Evolutionary conservation across 257 asterid species (phyloP), one percentile per base, ranked within the genome.

Genomic region (Cinchona pubescens): DNA sequence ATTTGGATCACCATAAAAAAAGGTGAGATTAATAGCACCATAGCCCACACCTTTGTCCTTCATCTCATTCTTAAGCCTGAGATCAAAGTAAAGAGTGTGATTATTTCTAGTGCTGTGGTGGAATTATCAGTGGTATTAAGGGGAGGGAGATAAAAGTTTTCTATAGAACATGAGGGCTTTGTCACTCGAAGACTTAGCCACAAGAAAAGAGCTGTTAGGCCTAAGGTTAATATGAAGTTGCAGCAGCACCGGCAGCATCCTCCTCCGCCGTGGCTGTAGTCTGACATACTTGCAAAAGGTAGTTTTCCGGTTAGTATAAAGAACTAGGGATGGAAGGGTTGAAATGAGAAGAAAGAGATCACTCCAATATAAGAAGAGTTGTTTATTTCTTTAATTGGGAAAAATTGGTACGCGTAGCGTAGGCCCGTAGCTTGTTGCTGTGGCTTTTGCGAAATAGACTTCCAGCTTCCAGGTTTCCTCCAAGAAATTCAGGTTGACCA

Each of bases 101-200:
- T 90, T 90, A 72, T 66, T 65, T 73, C 75, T 75, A 30, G 74
- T n/a, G n/a, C 48, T n/a, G 79, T 8, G 61, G 80, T 38, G 77
- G 89, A 81, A 42, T 73, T 70, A 21, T 71, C 69, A 74, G 93
- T 35, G 27, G 0, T 7, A 82, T 89, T 84, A 79, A 93, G 97
- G 76, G 88, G 78, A 32, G 93, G 94, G 19, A 93, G 67, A 79
- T 81, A 84, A 7, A 93, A 82, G 18, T 78, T 45, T 51, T 91
- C 75, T 58, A 93, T 79, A 59, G 83, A 85, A 82, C 88, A 85
- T 3, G 78, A 73, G 76, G 98, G 98, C 1, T 83, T 79, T 27
- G 85, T 74, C 63, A 96, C 84, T 19, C 97, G 92, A n/a, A 91
- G 88, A 80, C 92, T 87, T 51, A 91, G 92, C 97, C 96, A 93